Percentiles rank a stretch among this genome's conserved stretches.
phyloP scores from a whole-genome alignment of 495 filamentous ascomycete species.

The Pyrenopolyporus hunteri region DNA sequence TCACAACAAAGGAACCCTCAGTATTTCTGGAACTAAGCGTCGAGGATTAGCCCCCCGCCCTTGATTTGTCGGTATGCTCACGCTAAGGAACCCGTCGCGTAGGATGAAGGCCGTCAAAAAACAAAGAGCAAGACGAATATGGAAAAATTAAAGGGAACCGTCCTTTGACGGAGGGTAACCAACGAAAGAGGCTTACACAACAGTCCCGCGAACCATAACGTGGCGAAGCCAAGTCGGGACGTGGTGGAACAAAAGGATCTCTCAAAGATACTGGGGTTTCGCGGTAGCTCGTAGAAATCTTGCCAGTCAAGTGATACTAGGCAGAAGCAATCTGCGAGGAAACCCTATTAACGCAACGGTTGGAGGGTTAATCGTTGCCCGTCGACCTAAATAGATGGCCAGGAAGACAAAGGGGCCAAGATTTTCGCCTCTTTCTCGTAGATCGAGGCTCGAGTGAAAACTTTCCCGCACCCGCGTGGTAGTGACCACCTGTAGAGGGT shows the following conservation, averaged over 20 bases:
- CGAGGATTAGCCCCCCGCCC: constrained; percentile 5
- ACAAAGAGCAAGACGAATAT: constrained; percentile 15
- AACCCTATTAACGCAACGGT: constrained; percentile 5
- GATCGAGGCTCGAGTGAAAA: constrained; percentile 20
- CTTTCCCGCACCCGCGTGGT: constrained; percentile 6
- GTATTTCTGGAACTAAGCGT: constrained; percentile 11
- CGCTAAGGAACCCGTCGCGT: constrained; percentile 1
- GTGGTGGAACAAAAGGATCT: constrained; percentile 27
- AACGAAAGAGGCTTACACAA: constrained; percentile 18
- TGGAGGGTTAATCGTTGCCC: constrained; percentile 2
- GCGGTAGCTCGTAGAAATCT: constrained; percentile 7
- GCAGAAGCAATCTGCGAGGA: constrained; percentile 2
- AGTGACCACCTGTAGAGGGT: constrained; percentile 3
- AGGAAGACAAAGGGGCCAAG: constrained; percentile 23
- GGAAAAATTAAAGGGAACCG: background rate
- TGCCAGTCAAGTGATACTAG: constrained; percentile 21
- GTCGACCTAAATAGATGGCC: constrained; percentile 6
- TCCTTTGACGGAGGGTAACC: constrained; percentile 20
- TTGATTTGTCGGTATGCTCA: constrained; percentile 7
- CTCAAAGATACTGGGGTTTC: background rate
- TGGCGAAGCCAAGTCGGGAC: background rate
- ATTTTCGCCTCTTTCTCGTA: constrained; percentile 6
- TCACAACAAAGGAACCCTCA: constrained; percentile 16
- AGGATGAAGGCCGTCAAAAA: constrained; percentile 7
- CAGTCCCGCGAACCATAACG: constrained; percentile 17